Conservation (phyloP, 345 rosid genomes). For the Citrus mangshanensis region DNA sequence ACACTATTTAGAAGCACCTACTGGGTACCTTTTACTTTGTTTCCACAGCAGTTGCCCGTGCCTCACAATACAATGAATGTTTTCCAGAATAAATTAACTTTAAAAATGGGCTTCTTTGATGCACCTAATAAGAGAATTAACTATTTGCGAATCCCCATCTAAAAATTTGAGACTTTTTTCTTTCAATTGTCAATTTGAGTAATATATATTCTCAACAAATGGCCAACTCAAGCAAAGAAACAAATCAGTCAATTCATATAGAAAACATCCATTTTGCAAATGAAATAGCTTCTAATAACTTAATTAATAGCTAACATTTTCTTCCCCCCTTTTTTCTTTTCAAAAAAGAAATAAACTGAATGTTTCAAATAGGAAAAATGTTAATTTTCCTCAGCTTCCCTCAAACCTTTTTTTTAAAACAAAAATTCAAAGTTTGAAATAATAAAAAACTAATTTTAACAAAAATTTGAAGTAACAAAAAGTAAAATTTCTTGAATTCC, state of each 20-base stretch:
- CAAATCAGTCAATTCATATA: background rate
- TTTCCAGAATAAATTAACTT: background rate
- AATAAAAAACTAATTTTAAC: background rate
- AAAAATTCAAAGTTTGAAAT: background rate
- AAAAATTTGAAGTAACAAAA: background rate
- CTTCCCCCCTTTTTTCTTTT: background rate
- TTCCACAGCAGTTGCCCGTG: background rate
- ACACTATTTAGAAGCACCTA: conserved; percentile 4
- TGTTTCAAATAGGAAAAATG: no score
- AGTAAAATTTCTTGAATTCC: background rate
- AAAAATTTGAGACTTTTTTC: background rate
- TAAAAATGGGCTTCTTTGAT: background rate
- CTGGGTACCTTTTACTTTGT: background rate
- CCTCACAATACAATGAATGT: background rate
- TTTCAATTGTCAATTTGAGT: background rate
- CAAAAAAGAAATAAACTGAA: background rate
- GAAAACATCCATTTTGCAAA: background rate
- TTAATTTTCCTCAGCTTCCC: background rate
- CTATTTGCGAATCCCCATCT: background rate
- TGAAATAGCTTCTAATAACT: background rate
- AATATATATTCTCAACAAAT: background rate
- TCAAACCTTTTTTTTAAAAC: no score
- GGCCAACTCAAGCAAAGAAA: background rate
- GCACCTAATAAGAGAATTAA: background rate
- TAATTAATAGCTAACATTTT: background rate